Conservation (phyloP, 495 filamentous ascomycete genomes). For the Aspergillus sclerotiicarbonarius region DNA sequence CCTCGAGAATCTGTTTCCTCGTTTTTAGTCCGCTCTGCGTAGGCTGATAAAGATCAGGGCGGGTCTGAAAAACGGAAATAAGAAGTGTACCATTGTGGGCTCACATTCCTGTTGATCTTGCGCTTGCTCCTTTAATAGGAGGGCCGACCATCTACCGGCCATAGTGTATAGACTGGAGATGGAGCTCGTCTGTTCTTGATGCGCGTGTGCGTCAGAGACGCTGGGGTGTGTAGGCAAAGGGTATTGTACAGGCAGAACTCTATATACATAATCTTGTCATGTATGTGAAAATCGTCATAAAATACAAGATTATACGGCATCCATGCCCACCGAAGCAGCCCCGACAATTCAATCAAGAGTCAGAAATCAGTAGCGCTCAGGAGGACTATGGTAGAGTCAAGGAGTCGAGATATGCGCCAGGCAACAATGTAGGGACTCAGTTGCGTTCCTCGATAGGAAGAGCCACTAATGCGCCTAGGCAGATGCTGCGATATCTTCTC, state of each 20-base stretch:
- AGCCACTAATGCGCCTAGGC: no score
- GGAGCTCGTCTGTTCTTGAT: conserved; percentile 39
- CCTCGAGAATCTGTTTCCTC: conserved; percentile 38
- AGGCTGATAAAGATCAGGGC: conserved; percentile 41
- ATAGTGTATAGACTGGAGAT: conserved; percentile 31
- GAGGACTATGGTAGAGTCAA: not conserved
- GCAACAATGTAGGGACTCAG: no score
- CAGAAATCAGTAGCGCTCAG: not conserved
- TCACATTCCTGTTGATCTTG: conserved; percentile 46
- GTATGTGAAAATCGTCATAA: conserved; percentile 8
- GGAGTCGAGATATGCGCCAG: not conserved
- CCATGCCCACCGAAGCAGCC: not conserved
- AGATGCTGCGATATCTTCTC: no score
- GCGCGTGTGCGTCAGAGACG: conserved; percentile 33
- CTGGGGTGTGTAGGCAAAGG: conserved; percentile 8
- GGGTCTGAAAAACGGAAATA: conserved; percentile 51
- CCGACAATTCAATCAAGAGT: not conserved
- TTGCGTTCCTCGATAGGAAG: no score
- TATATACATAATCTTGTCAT: conserved; percentile 21
- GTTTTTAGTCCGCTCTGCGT: conserved; percentile 54
- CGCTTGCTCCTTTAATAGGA: conserved; percentile 32
- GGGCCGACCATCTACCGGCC: conserved; percentile 23
- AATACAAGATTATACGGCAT: conserved; percentile 17
- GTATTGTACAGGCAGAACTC: conserved; percentile 17
- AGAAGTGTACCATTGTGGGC: conserved; percentile 40